phyloP scores from a whole-genome alignment of 805 yeast species.

The Barnettozyma sucrosica region DNA sequence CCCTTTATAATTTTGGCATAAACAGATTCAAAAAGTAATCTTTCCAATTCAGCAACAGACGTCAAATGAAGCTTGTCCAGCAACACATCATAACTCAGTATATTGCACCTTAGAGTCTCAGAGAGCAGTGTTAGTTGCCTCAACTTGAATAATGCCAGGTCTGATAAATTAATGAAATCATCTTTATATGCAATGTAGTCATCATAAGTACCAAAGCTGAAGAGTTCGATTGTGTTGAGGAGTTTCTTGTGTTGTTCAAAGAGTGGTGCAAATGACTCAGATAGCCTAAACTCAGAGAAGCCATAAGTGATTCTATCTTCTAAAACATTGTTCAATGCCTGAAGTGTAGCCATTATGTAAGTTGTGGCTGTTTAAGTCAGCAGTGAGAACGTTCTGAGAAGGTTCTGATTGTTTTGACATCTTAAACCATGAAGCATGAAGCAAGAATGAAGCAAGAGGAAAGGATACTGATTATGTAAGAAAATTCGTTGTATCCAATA shows the following conservation, averaged over 20 bases:
- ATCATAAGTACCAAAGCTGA: conserved; percentile 22
- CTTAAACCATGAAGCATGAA: not conserved
- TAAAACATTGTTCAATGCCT: not conserved
- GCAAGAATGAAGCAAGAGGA: too few relatives aligned
- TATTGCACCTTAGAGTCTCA: conserved; percentile 15
- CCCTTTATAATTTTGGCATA: conserved; percentile 17
- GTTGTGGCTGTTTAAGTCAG: not conserved
- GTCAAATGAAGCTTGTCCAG: conserved; percentile 7
- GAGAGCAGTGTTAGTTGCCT: conserved; percentile 19
- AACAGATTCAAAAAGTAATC: conserved; percentile 19
- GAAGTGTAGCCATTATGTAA: not conserved
- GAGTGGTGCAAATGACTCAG: not conserved
- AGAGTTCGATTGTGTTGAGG: conserved; percentile 20
- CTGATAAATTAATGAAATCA: conserved; percentile 13
- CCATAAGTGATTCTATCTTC: conserved; percentile 21
- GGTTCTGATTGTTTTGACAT: too few relatives aligned
- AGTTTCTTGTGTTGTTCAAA: conserved; percentile 9
- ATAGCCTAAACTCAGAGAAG: conserved; percentile 20
- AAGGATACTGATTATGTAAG: too few relatives aligned
- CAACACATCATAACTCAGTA: conserved; percentile 13
- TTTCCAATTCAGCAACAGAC: conserved; percentile 14
- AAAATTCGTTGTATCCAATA: too few relatives aligned
- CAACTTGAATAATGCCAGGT: conserved; percentile 16
- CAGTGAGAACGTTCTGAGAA: too few relatives aligned
- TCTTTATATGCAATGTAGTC: conserved; percentile 12